phyloP scores from a whole-genome alignment of 495 filamentous ascomycete species.

The Pyrenopolyporus hunteri region DNA sequence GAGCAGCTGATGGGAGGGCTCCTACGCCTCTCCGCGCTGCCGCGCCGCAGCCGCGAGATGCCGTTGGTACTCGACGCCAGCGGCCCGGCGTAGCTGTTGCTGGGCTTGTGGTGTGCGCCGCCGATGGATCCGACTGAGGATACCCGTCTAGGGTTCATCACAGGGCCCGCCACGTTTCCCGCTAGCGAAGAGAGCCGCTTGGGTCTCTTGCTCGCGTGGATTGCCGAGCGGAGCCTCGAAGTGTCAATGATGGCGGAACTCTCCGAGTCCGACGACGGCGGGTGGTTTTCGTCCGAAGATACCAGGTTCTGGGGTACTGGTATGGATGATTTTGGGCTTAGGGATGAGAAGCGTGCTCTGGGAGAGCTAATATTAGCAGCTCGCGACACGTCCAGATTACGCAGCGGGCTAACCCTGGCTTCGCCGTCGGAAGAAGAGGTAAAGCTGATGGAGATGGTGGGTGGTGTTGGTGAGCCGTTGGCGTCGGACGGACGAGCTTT shows the following conservation, averaged over 20 bases:
- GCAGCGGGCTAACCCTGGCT: constrained; percentile 63
- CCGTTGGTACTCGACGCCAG: constrained; percentile 52
- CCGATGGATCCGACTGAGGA: constrained; percentile 41
- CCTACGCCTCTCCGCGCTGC: constrained; percentile 48
- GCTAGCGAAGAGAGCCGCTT: constrained; percentile 47
- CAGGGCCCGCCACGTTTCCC: constrained; percentile 29
- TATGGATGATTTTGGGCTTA: constrained; percentile 37
- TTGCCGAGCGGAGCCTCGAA: constrained; percentile 52
- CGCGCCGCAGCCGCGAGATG: constrained; percentile 50
- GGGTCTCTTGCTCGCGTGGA: constrained; percentile 53
- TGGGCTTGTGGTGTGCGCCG: constrained; percentile 39
- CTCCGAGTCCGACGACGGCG: constrained; percentile 54
- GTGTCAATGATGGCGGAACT: constrained; percentile 48
- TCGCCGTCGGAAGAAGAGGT: constrained; percentile 69
- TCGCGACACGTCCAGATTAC: constrained; percentile 49
- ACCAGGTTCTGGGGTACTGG: constrained; percentile 26
- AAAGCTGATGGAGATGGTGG: constrained; percentile 66
- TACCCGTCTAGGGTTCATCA: constrained; percentile 43
- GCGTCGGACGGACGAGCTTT: constrained; percentile 57
- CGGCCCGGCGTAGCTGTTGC: constrained; percentile 41
- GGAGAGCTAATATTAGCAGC: constrained; percentile 51
- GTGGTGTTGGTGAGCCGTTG: constrained; percentile 68
- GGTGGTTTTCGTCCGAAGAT: constrained; percentile 50
- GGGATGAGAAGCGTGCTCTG: constrained; percentile 34
- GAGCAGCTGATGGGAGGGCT: constrained; percentile 54